A percentile compares a stretch with the other conserved stretches of the same genome.
Evolutionary conservation across 2,329 filamentous ascomycete genomes (phyloP).

Genomic region (Sclerotinia nivalis): DNA sequence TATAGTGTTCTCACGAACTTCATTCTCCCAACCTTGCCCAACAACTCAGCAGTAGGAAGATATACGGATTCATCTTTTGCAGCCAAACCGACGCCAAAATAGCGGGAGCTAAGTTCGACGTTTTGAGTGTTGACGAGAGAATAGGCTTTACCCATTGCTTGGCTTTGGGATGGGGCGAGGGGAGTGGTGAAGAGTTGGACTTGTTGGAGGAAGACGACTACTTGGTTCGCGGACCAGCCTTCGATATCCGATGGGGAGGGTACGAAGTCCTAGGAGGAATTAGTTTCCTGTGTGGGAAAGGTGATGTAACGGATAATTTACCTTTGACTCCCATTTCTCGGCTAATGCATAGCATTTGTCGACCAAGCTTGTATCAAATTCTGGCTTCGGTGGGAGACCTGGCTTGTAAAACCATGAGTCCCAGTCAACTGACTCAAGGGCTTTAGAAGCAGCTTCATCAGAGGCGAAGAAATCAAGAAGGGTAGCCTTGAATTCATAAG

Average conservation of each 20-base stretch:
- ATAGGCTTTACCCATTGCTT: slow-evolving; percentile 74
- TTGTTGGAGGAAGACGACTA: slow-evolving; percentile 84
- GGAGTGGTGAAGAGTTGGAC: slow-evolving; percentile 67
- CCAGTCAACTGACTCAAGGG: slow-evolving; percentile 80
- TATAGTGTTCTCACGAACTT: slow-evolving; percentile 93
- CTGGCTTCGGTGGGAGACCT: slow-evolving; percentile 84
- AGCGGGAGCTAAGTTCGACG: slow-evolving; percentile 80
- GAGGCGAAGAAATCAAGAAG: slow-evolving; percentile 80
- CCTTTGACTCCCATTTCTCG: slow-evolving; percentile 71
- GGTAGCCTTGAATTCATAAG: slow-evolving; percentile 89
- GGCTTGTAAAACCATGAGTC: slow-evolving; percentile 85
- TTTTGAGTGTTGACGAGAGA: slow-evolving; percentile 74
- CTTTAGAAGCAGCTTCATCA: slow-evolving; percentile 61
- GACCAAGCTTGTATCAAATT: slow-evolving; percentile 85
- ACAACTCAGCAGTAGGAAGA: slow-evolving; percentile 67
- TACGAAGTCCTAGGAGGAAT: slow-evolving; percentile 50
- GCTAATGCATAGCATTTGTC: slow-evolving; percentile 83
- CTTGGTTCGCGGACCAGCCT: slow-evolving; percentile 80
- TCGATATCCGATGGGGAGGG: slow-evolving; percentile 70
- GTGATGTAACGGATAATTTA: slow-evolving; percentile 40
- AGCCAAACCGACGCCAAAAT: slow-evolving; percentile 75
- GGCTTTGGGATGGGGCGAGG: slow-evolving; percentile 65
- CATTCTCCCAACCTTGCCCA: slow-evolving; percentile 88
- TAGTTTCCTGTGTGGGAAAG: background rate
- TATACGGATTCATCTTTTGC: slow-evolving; percentile 71